Percentiles rank a stretch among this genome's conserved stretches.
Evolutionary conservation across 495 filamentous ascomycete species (phyloP).

Genomic region (Neurospora discreta): DNA sequence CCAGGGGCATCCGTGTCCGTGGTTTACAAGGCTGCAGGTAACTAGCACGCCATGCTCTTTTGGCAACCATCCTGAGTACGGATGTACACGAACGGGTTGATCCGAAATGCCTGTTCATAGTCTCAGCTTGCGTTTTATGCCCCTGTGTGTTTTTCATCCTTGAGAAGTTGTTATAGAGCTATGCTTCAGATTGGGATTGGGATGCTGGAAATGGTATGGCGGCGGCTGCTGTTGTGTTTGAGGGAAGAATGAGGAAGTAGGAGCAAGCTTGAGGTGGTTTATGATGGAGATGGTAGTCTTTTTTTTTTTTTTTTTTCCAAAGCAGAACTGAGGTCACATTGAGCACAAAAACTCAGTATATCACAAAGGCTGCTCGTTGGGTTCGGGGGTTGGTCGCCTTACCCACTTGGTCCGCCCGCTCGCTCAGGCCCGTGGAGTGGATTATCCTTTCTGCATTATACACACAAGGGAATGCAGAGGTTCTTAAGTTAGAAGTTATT

Average conservation of each 20-base stretch:
- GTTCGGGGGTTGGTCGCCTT: background rate
- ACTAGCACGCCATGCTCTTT: background rate
- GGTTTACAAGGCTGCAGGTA: background rate
- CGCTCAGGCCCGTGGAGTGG: background rate
- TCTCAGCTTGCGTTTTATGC: no score
- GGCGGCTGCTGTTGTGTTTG: background rate
- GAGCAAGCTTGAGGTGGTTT: background rate
- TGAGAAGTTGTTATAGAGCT: background rate
- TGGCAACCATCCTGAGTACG: background rate
- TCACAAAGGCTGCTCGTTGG: background rate
- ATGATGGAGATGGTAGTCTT: background rate
- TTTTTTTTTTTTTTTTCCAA: no score
- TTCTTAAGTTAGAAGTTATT: background rate
- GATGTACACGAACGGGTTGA: background rate
- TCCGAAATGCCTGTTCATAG: no score
- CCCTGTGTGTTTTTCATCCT: background rate
- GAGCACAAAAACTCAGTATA: background rate
- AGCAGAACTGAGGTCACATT: background rate
- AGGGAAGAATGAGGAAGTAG: background rate
- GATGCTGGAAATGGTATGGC: background rate
- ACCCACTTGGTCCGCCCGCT: background rate
- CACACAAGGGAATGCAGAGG: no score
- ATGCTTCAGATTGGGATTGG: background rate
- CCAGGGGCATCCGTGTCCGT: background rate
- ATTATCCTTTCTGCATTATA: no score